A percentile compares a stretch with the other conserved stretches of the same genome.
These are phyloP conservation scores for Knufia fluminis DNA, from an alignment of 2,329 filamentous ascomycete species.

Conservation along the genomic window DNA sequence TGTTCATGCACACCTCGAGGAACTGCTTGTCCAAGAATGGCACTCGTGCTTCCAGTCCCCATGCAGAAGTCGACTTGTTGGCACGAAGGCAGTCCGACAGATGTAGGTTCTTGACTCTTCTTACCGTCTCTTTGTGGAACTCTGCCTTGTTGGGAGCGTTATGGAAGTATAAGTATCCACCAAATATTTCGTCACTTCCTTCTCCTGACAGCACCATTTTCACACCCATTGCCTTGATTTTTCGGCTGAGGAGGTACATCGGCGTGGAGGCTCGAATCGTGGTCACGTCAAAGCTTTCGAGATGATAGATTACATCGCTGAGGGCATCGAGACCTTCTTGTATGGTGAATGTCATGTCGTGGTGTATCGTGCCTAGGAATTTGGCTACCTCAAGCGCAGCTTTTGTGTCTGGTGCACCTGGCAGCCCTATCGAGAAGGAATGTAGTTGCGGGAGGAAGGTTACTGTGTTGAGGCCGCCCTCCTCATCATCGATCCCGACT, in stretches of 20 bases:
- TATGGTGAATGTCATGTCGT: slow-evolving; percentile 96
- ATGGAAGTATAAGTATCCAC: slow-evolving; percentile 98
- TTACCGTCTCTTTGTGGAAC: slow-evolving; percentile 94
- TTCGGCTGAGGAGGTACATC: slow-evolving; percentile 95
- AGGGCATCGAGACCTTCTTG: slow-evolving; percentile 95
- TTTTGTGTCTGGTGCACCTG: slow-evolving; percentile 81
- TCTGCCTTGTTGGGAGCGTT: slow-evolving; percentile 78
- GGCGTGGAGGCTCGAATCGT: slow-evolving; percentile 97
- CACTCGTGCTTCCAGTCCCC: slow-evolving; percentile 95
- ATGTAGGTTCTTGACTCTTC: slow-evolving; percentile 92
- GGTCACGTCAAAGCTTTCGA: slow-evolving; percentile 96
- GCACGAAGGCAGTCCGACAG: slow-evolving; percentile 91
- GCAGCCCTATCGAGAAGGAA: slow-evolving; percentile 96
- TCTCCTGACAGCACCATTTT: slow-evolving; percentile 99
- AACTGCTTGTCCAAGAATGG: slow-evolving; percentile 98
- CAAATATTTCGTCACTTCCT: slow-evolving; percentile 96
- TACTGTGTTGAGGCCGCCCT: slow-evolving; percentile 79
- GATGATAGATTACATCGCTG: slow-evolving; percentile 94
- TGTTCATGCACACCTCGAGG: slow-evolving; percentile 83
- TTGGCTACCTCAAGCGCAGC: slow-evolving; percentile 89
- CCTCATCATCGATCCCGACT: slow-evolving; percentile 88
- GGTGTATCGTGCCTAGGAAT: slow-evolving; percentile 95
- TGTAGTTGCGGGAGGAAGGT: slow-evolving; percentile 91
- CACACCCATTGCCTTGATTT: slow-evolving; percentile 98
- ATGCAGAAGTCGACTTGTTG: slow-evolving; percentile 98